Percentiles rank a stretch among this genome's conserved stretches.
phyloP scores from a whole-genome alignment of 2,329 filamentous ascomycete genomes.

The Microcyclospora tardicrescens region DNA sequence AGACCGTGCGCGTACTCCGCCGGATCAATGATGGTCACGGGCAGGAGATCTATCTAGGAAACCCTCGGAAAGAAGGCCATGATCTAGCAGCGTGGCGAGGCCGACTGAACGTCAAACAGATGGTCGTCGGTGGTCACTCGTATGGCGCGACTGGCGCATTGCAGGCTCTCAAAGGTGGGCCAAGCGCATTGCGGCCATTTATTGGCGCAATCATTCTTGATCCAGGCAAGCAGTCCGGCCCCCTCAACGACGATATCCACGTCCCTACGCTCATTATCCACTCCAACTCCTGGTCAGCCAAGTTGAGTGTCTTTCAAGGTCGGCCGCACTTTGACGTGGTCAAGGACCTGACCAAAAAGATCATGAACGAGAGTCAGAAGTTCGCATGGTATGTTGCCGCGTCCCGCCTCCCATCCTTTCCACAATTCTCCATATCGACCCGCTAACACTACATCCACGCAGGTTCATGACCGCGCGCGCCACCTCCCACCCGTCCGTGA shows the following conservation, averaged over 20 bases:
- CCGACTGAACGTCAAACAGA: constrained; percentile 42
- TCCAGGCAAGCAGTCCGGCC: constrained; percentile 52
- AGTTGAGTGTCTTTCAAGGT: constrained; percentile 46
- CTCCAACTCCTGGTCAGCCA: constrained; percentile 51
- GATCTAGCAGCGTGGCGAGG: constrained; percentile 38
- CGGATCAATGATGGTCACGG: constrained; percentile 28
- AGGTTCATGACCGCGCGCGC: constrained; percentile 28
- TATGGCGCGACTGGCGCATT: constrained; percentile 54
- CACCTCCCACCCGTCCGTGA: constrained; percentile 47
- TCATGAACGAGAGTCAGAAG: constrained; percentile 31
- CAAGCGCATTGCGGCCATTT: constrained; percentile 33
- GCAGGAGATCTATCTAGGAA: constrained; percentile 26
- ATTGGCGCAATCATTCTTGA: constrained; percentile 50
- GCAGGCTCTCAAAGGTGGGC: constrained; percentile 43
- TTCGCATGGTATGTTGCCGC: constrained; percentile 32
- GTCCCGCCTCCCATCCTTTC: constrained; percentile 27
- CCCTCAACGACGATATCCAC: constrained; percentile 44
- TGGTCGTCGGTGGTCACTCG: constrained; percentile 50
- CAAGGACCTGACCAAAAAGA: constrained; percentile 39
- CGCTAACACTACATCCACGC: constrained; percentile 48
- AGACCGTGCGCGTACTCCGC: constrained; percentile 30
- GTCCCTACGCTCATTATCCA: constrained; percentile 50
- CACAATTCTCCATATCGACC: constrained; percentile 55
- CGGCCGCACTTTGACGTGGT: constrained; percentile 53
- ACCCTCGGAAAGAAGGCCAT: constrained; percentile 36